Evolutionary conservation across 257 asterid species (phyloP), one percentile per base, ranked within the genome.

Genomic region (Misopates orontium): DNA sequence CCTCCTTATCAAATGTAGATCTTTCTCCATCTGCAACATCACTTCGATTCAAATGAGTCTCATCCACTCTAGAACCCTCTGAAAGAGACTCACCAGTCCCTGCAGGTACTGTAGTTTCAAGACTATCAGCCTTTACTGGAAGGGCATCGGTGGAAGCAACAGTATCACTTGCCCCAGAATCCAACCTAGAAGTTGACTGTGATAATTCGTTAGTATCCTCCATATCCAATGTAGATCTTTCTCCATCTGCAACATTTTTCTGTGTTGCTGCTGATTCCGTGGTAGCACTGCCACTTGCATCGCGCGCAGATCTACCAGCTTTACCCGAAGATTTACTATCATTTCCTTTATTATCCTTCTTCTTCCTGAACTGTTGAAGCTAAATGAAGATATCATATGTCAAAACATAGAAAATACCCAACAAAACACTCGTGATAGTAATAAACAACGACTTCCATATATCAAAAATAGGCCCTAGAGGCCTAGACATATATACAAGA

Each of bases 341-440:
- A 71, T 47, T 76, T 54, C 94, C 97, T 83, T 85, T 93, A 66
- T 56, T 76, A 69, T 87, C 96, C 77, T 89, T 92, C 85, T 87
- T 90, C 85, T 93, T 89, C 82, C 98, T 82, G 75, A 73, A 93
- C 78, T 93, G 97, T 77, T 93, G 96, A 73, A 93, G 95, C 98
- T 93, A 89, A 72, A 47, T 62, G 55, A 68, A 32, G 39, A 74
- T 32, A 64, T 22, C 28, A 58, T 65, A 31, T 13, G 31, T 64
- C 66, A 77, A 52, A 40, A 4, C 11, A 17, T 36, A 59, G 23
- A 22, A 39, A 11, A 18, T 59, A 39, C 22, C 8, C 15, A 59
- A 56, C n/a, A 23, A 59, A 23, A 59, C 15, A 15, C 36, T 40
- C 18, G 15, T 53, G 62, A 17, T 24, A 54, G 58, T 64, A 52